These are phyloP conservation scores for Ascoidea asiatica DNA, from an alignment of 805 yeast species.

Conservation along the genomic window DNA sequence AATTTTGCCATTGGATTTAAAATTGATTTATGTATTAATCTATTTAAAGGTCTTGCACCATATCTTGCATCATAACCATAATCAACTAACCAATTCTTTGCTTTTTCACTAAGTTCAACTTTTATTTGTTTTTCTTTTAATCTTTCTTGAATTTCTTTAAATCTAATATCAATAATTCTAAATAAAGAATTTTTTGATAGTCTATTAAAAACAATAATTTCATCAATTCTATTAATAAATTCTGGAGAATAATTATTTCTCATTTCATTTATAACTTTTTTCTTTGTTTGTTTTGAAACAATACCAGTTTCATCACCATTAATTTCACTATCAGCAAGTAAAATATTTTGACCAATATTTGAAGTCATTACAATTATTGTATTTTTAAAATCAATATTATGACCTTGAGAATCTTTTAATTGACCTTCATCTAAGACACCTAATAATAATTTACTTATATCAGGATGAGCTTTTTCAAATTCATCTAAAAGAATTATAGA, in stretches of 20 bases:
- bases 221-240: slow-evolving; percentile 88
- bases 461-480: slow-evolving; percentile 94
- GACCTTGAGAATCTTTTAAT: slow-evolving; percentile 90
- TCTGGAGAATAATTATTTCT: slow-evolving; percentile 80
- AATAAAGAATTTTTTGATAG: slow-evolving; percentile 63
- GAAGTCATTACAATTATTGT: slow-evolving; percentile 95
- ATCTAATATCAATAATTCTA: slow-evolving; percentile 74
- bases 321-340: slow-evolving; percentile 45
- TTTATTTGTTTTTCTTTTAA: slow-evolving; percentile 66
- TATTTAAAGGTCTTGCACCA: slow-evolving; percentile 94
- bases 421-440: slow-evolving; percentile 95
- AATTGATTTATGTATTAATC: slow-evolving; percentile 72
- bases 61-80: slow-evolving; percentile 85
- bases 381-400: slow-evolving; percentile 85
- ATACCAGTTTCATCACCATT: slow-evolving; percentile 42
- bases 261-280: slow-evolving; percentile 53
- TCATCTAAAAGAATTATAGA: slow-evolving; percentile 90
- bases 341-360: slow-evolving; percentile 86
- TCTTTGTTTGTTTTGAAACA: slow-evolving; percentile 40
- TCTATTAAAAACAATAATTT: slow-evolving; percentile 85
- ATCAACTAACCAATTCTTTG: slow-evolving; percentile 67
- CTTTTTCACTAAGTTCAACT: slow-evolving; percentile 36
- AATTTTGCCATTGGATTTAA: slow-evolving; percentile 79
- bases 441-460: slow-evolving; percentile 76
- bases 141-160: slow-evolving; percentile 70